Percentiles rank a stretch among this genome's conserved stretches.
Conservation (phyloP, 1,139 yeast species). For the Debaryomycetaceae sp. region DNA sequence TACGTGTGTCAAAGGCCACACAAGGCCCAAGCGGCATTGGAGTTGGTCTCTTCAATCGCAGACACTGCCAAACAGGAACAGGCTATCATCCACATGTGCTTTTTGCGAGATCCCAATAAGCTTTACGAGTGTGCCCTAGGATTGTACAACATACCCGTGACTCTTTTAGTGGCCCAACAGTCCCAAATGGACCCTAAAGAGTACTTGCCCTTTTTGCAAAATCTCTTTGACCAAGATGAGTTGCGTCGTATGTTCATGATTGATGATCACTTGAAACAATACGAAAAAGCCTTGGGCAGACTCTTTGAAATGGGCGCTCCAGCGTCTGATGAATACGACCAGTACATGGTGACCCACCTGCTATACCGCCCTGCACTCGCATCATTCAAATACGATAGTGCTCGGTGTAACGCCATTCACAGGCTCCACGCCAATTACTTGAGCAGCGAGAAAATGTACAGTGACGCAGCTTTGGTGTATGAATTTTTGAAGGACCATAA, state of each 20-base stretch:
- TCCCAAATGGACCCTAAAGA: constrained; percentile 98
- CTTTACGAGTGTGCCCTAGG: constrained; percentile 75
- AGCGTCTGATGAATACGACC: constrained; percentile 49
- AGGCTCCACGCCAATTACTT: constrained; percentile 53
- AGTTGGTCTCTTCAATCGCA: constrained; percentile 41
- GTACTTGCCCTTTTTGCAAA: constrained; percentile 83
- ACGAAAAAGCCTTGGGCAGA: constrained; percentile 58
- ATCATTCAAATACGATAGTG: constrained; percentile 48
- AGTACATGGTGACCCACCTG: constrained; percentile 64
- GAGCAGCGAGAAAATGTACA: constrained; percentile 41
- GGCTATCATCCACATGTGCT: constrained; percentile 72
- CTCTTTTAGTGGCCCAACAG: constrained; percentile 83
- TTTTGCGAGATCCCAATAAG: constrained; percentile 79
- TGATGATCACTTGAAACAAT: constrained; percentile 65
- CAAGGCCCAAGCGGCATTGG: constrained; percentile 64
- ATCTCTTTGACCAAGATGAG: constrained; percentile 56
- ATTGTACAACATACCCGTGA: constrained; percentile 68
- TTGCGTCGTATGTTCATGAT: constrained; percentile 64
- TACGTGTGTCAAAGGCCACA: constrained; percentile 90
- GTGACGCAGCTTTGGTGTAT: constrained; percentile 68
- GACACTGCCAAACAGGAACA: constrained; percentile 44
- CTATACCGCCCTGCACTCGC: constrained; percentile 61
- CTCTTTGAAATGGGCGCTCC: constrained; percentile 41
- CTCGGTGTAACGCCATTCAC: constrained; percentile 45
- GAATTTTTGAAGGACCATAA: constrained; percentile 53